Evolutionary conservation across 2,329 filamentous ascomycete genomes (phyloP), one percentile per base, ranked within the genome.

Genomic region (Talaromyces sp.): DNA sequence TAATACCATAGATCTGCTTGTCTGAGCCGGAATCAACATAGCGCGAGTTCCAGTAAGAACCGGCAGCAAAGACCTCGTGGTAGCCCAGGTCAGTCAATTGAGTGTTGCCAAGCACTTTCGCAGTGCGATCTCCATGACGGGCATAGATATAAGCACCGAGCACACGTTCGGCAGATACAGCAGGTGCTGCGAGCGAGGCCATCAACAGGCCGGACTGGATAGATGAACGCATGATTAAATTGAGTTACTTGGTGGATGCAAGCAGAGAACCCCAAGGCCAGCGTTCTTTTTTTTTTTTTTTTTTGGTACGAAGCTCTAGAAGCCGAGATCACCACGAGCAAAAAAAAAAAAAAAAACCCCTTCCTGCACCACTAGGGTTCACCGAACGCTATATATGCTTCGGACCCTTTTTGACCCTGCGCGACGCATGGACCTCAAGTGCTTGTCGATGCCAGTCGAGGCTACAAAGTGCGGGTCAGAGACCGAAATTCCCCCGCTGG

Each of bases 131-230:
- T 52, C 92, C 92, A 76, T 97, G 92, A 41, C 92, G 88, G 63
- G 90, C 86, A 79, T 95, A 96, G 73, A 96, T 86, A 73, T 92
- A 94, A 41, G 87, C 86, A 47, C 91, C 91, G 14, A 96, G 80
- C 24, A 94, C 80, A 0, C 86, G 89, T 76, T 95, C 89, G 17
- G 72, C 73, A 7, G 68, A 61, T 14, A 58, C 60, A n/a, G 70
- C 36, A 3, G 64, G 56, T 20, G 64, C 63, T 32, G 63, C 45
- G 4, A 71, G 49, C 17, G 54, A 49, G 42, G 64, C 64, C 55
- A 70, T 52, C 24, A 70, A 40, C 14, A 68, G 53, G 30, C 58
- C 51, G 40, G 63, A 63, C 46, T 63, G 61, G 24, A 63, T 41
- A 17, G 61, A 63, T 41, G 60, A 52, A 33, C 57, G 61, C 69